Evolutionary conservation across 2,329 filamentous ascomycete genomes (phyloP).

Genomic region (Penicillium psychrosexuale): DNA sequence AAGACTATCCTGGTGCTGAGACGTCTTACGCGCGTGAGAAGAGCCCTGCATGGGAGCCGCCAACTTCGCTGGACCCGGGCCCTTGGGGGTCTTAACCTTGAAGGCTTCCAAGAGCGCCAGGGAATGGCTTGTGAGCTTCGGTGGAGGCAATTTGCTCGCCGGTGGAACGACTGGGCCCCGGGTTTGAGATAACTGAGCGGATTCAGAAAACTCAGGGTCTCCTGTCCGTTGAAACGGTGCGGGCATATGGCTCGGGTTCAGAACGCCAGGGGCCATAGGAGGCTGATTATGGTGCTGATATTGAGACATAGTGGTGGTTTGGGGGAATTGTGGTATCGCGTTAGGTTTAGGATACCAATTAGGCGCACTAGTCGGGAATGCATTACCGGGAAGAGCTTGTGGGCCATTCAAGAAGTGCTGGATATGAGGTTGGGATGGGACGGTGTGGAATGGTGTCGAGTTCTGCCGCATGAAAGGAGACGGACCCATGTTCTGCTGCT

Average conservation of each 20-base stretch:
- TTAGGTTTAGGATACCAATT: slow-evolving; percentile 21
- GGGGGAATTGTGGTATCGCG: slow-evolving; percentile 24
- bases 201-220: slow-evolving; percentile 45
- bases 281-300: slow-evolving; percentile 20
- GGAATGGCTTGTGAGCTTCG: slow-evolving; percentile 57
- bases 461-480: slow-evolving; percentile 29
- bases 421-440: slow-evolving; percentile 10
- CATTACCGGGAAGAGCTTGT: slow-evolving; percentile 10
- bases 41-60: slow-evolving; percentile 15
- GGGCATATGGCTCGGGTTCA: slow-evolving; percentile 26
- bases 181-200: slow-evolving; percentile 31
- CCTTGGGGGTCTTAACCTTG: slow-evolving; percentile 40
- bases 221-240: slow-evolving; percentile 49
- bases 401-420: slow-evolving; percentile 8
- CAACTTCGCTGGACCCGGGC: slow-evolving; percentile 17
- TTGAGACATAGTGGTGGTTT: slow-evolving; percentile 17
- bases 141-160: slow-evolving; percentile 57
- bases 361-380: slow-evolving; percentile 13
- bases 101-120: slow-evolving; percentile 59
- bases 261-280: slow-evolving; percentile 10
- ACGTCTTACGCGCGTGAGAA: slow-evolving; percentile 22
- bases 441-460: slow-evolving; percentile 15
- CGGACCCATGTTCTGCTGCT: slow-evolving; percentile 28
- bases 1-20: slow-evolving; percentile 40
- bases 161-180: slow-evolving; percentile 52